Percentiles rank a stretch among this genome's conserved stretches.
phyloP scores from a whole-genome alignment of 176 grass and related monocot genomes.

The Avena eriantha region DNA sequence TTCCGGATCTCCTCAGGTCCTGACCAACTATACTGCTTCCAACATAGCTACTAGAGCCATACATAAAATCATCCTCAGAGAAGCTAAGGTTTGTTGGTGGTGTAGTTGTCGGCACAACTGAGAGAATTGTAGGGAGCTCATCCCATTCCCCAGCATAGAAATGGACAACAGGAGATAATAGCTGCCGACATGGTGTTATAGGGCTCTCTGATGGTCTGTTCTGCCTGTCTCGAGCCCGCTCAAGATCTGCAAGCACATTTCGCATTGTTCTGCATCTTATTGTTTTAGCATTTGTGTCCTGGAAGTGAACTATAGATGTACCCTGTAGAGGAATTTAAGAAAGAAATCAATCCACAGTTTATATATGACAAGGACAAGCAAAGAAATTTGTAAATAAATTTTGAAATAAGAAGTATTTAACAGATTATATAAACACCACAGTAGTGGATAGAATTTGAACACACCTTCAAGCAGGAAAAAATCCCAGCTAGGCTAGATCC shows the following conservation, averaged over 20 bases:
- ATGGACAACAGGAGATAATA: slow-evolving; percentile 70
- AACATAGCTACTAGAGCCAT: slow-evolving; percentile 80
- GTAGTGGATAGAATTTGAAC: slow-evolving; percentile 33
- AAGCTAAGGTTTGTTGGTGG: slow-evolving; percentile 70
- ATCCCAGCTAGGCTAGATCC: slow-evolving; percentile 82
- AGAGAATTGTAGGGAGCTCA: slow-evolving; percentile 81
- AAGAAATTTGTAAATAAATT: slow-evolving; percentile 6
- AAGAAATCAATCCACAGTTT: slow-evolving; percentile 33
- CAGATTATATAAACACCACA: slow-evolving; percentile 2
- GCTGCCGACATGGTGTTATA: slow-evolving; percentile 82
- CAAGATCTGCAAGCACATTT: slow-evolving; percentile 93
- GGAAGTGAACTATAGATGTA: slow-evolving; percentile 89
- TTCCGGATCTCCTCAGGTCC: slow-evolving; percentile 75
- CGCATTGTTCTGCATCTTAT: slow-evolving; percentile 86
- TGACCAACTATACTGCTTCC: slow-evolving; percentile 75
- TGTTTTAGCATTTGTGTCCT: slow-evolving; percentile 89
- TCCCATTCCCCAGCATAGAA: slow-evolving; percentile 92
- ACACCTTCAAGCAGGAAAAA: slow-evolving; percentile 93
- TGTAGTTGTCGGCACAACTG: slow-evolving; percentile 58
- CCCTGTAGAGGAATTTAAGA: slow-evolving; percentile 52
- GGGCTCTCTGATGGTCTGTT: slow-evolving; percentile 84
- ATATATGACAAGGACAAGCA: slow-evolving; percentile 18
- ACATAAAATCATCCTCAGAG: slow-evolving; percentile 90
- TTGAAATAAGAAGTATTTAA: slow-evolving; percentile 30
- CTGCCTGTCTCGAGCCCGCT: slow-evolving; percentile 76